Conservation (phyloP, 371 early-diverging fungal species). For the Entomophthora muscae region DNA sequence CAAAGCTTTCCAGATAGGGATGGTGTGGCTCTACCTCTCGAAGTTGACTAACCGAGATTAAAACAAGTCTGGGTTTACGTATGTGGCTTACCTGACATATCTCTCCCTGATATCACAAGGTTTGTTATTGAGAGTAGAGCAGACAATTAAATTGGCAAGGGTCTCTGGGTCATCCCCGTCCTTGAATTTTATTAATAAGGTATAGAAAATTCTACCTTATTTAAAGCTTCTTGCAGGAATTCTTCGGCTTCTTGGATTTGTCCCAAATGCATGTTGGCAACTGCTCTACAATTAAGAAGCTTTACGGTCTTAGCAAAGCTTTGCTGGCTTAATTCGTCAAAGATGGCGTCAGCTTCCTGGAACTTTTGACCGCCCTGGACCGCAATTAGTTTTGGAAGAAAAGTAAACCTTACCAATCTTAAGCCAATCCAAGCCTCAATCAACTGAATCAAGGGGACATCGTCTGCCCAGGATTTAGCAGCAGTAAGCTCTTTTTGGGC, state of each 20-base stretch:
- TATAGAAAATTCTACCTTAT: conserved; percentile 25
- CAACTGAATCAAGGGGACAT: conserved; percentile 76
- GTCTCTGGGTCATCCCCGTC: conserved; percentile 66
- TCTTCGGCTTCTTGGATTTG: conserved; percentile 75
- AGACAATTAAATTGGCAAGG: conserved; percentile 68
- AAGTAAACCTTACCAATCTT: conserved; percentile 23
- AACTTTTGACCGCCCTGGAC: conserved; percentile 61
- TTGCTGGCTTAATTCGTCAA: conserved; percentile 81
- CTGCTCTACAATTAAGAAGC: conserved; percentile 68
- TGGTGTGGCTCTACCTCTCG: conserved; percentile 62
- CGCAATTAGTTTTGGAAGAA: neutral
- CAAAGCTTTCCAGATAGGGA: conserved; percentile 54
- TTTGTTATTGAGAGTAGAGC: conserved; percentile 44
- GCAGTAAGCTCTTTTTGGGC: conserved; percentile 61
- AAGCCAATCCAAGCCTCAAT: conserved; percentile 83
- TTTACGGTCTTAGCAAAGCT: conserved; percentile 48
- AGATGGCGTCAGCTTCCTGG: conserved; percentile 81
- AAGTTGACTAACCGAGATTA: conserved; percentile 42
- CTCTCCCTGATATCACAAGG: conserved; percentile 40
- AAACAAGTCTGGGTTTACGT: neutral
- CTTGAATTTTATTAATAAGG: conserved; percentile 15
- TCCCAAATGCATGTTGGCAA: conserved; percentile 60
- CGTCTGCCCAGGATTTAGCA: conserved; percentile 72
- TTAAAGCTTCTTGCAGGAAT: conserved; percentile 59
- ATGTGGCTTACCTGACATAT: conserved; percentile 38